Evolutionary conservation across 2,329 filamentous ascomycete genomes (phyloP), one percentile per base, ranked within the genome.

Genomic region (Fusarium neocosmosporiellum): DNA sequence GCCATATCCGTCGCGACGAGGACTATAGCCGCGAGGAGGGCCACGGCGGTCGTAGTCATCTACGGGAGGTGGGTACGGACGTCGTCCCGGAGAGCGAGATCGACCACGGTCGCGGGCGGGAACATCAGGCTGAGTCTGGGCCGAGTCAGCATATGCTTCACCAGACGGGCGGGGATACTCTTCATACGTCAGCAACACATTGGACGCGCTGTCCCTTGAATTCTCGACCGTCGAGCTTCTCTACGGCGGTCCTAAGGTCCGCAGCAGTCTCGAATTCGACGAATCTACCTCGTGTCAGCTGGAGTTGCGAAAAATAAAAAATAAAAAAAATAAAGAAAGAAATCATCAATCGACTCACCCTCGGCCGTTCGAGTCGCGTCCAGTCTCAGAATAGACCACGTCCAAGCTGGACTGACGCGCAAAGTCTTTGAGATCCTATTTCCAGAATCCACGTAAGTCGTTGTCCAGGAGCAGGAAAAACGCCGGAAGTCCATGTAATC

Each of bases 361-460:
- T 90, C 93, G 94, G 75, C 95, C 94, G 82, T 97, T 94, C 37
- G 72, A 74, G 33, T 74, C 72, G 31, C 72, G 72, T 33, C 72
- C 72, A 64, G 97, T 97, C 86, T 99, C 96, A 75, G 95, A 98
- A 83, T 98, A 99, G 80, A 99, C 96, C 75, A 99, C 96, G 83
- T 98, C 96, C 84, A 98, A 90, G 84, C 95, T 95, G 83, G 96
- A 97, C 84, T 97, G 94, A 82, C 96, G 95, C 72, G 96, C 96
- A 85, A 99, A 99, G 84, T 99, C 96, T 93, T 99, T 99, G 63
- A 99, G 91, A 85, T 99, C 96, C 96, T 99, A 95, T 86, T 92
- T 87, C 88, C 89, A 91, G 88, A 88, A 85, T 90, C 89, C 90
- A 89, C 88, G 93, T 96, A 94, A 95, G 93, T 95, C 86, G 89